Evolutionary conservation across 176 grass and related monocot genomes (phyloP).

Genomic region (Typha latifolia): DNA sequence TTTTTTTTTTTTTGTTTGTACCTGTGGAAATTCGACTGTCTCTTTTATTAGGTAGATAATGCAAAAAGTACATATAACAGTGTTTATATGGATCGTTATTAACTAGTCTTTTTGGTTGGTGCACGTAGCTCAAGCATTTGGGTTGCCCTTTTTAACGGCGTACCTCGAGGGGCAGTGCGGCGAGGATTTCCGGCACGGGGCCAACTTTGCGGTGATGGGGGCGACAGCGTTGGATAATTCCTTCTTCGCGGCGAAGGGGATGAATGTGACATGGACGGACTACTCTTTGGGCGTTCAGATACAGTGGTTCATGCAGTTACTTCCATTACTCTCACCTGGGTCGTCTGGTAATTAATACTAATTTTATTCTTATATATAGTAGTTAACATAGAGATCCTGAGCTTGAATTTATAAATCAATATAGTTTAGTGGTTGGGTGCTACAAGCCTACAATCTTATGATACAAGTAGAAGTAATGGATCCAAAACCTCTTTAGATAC

Average conservation of each 20-base stretch:
- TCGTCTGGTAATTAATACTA: background rate
- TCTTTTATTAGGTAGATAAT: too few species aligned
- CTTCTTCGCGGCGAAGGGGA: constrained; percentile 40
- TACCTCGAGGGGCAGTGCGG: constrained; percentile 10
- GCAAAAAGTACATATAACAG: too few species aligned
- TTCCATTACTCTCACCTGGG: constrained; percentile 7
- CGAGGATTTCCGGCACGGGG: constrained; percentile 33
- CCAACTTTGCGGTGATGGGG: constrained; percentile 58
- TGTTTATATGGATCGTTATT: too few species aligned
- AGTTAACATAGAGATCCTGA: too few species aligned
- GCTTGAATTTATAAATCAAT: too few species aligned
- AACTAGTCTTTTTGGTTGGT: background rate
- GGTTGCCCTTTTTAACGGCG: constrained; percentile 31
- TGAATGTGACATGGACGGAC: constrained; percentile 1
- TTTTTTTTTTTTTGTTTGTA: too few species aligned
- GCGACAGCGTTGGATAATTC: constrained; percentile 39
- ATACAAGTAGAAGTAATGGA: too few species aligned
- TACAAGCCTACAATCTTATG: too few species aligned
- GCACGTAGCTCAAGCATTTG: constrained; percentile 45
- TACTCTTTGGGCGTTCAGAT: constrained; percentile 43
- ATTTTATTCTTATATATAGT: too few species aligned
- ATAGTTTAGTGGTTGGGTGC: too few species aligned
- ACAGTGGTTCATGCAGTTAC: constrained; percentile 29
- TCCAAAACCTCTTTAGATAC: too few species aligned
- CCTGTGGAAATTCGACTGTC: too few species aligned